These are phyloP conservation scores for Cladosporium sp. DNA, from an alignment of 2,329 filamentous ascomycete genomes.

Conservation along the genomic window DNA sequence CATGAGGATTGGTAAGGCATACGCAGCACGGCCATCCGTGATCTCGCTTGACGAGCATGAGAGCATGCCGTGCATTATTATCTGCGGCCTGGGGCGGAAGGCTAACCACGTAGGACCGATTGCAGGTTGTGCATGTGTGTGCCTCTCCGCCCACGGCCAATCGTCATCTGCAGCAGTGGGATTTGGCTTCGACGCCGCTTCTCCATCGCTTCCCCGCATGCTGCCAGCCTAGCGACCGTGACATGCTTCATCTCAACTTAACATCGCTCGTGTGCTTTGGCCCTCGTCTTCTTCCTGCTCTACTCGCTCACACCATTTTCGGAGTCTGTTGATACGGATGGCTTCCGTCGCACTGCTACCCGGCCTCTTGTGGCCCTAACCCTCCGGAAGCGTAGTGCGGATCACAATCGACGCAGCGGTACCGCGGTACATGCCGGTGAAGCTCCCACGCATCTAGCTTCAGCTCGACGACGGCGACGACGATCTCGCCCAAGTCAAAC, in stretches of 20 bases:
- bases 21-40: neutral
- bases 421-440: neutral
- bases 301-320: neutral
- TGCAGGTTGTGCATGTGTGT: no score
- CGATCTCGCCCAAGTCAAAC: neutral
- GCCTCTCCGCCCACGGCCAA: neutral
- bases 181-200: constrained; percentile 5
- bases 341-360: neutral
- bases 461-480: neutral
- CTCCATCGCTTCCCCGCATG: constrained; percentile 7
- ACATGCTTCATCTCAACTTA: neutral
- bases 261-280: neutral
- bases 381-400: constrained; percentile 4
- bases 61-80: no score
- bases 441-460: neutral
- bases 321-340: neutral
- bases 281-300: neutral
- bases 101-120: constrained; percentile 6
- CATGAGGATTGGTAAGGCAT: no score
- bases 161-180: constrained; percentile 1
- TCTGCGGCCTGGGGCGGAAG: neutral
- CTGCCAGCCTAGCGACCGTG: neutral
- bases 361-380: constrained; percentile 7
- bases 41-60: neutral
- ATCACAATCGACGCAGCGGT: neutral